Evolutionary conservation across 192 early-diverging fungal species (phyloP).

Genomic region (Pecoramyces ruminantium): DNA sequence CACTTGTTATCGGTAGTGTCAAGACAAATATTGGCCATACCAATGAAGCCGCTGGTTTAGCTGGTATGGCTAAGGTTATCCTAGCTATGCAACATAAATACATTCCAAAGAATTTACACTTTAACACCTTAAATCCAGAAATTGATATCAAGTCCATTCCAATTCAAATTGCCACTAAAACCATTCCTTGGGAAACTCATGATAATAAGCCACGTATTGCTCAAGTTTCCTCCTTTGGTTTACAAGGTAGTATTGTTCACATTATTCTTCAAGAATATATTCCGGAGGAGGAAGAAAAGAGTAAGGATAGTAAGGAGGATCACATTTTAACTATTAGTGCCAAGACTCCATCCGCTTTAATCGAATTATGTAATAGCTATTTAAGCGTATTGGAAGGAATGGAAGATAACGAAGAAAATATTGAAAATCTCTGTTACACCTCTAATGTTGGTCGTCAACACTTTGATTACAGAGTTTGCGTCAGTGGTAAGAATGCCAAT

Average conservation of each 20-base stretch:
- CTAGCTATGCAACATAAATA: not conserved
- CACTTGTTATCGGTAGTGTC: not conserved
- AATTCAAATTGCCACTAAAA: not conserved
- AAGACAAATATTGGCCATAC: not conserved
- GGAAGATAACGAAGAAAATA: not conserved
- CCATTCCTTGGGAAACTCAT: not conserved
- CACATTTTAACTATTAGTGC: not conserved
- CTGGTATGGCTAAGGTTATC: not conserved
- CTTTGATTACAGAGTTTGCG: not conserved
- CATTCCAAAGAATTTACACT: not conserved
- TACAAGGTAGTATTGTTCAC: not conserved
- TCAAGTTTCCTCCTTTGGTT: not conserved
- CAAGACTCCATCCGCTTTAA: not conserved
- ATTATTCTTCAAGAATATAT: not conserved
- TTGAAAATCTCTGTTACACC: not conserved
- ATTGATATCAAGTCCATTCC: not conserved
- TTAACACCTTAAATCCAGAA: not conserved
- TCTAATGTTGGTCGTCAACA: not conserved
- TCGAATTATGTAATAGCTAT: not conserved
- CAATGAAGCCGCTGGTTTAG: not conserved
- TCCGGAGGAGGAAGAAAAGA: not conserved
- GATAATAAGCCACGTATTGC: not conserved
- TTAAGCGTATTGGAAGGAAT: not conserved
- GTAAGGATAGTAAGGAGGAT: not conserved
- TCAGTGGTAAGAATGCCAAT: constrained; percentile 4